Conservation (phyloP, 2,329 filamentous ascomycete genomes). For the Nigrograna mackinnonii region DNA sequence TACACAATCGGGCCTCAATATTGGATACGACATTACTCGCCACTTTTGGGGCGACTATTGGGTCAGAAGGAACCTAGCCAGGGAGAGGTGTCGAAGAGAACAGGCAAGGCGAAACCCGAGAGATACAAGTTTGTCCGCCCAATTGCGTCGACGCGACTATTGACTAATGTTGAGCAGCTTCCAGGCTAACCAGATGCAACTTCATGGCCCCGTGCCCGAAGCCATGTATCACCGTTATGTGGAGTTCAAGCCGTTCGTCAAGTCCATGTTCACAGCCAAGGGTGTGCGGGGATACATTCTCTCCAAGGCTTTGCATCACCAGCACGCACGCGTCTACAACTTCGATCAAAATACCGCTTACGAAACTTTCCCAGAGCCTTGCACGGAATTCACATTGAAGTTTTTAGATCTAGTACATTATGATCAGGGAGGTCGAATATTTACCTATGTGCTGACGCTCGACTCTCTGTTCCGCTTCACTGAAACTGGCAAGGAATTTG, state of each 20-base stretch:
- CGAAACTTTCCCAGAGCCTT: constrained; percentile 68
- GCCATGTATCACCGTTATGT: constrained; percentile 89
- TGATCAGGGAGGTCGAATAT: constrained; percentile 82
- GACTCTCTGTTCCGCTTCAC: constrained; percentile 89
- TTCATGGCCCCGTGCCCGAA: constrained; percentile 79
- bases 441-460: constrained; percentile 89
- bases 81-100: constrained; percentile 36
- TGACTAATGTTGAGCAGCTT: constrained; percentile 60
- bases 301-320: constrained; percentile 85
- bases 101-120: constrained; percentile 56
- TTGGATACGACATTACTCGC: constrained; percentile 85
- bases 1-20: constrained; percentile 79
- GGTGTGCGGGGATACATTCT: constrained; percentile 80
- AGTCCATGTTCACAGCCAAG: constrained; percentile 80
- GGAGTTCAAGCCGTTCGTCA: constrained; percentile 89
- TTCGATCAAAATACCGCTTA: constrained; percentile 77
- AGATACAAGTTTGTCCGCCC: constrained; percentile 72
- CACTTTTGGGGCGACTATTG: constrained; percentile 80
- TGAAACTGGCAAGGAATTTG: constrained; percentile 93
- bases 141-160: not conserved
- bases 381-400: constrained; percentile 71
- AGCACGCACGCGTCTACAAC: constrained; percentile 88
- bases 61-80: constrained; percentile 62
- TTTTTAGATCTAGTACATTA: constrained; percentile 87
- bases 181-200: constrained; percentile 89